Evolutionary conservation across 805 yeast genomes (phyloP), one percentile per base, ranked within the genome.

Genomic region (Kodamaea jinghongensis): DNA sequence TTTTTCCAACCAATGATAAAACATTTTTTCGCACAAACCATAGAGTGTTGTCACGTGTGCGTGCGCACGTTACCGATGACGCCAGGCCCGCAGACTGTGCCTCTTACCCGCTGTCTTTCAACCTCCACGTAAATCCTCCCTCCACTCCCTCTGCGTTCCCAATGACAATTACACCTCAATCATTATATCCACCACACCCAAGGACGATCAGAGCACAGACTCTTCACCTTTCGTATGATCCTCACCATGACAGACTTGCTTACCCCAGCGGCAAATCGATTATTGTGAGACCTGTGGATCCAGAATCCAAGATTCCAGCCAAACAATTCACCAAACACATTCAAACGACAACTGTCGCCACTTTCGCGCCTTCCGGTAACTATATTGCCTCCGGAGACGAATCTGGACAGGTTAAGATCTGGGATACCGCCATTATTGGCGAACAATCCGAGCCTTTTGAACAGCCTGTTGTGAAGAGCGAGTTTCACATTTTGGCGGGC

Each of bases 341-440:
- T 26, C 68, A 70, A 29, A 64, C 76, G 15, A 87, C 95, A 28
- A 85, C 96, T 0, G 95, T 83, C 3, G 96, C 93, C 11, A 76
- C 78, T 34, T 88, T 93, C 60, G 72, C 96, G 1, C 96, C 98
- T 1, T 81, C 89, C 9, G 97, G 99, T 1, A 83, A 73, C 61
- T 91, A 86, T 62, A 68, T 91, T 22, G 96, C 96, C 1, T 83
- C 95, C 3, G 98, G 96, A 34, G 99, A 91, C 56, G 87, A 80
- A 50, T 64, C 82, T n/a, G 99, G 99, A 20, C 76, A 77, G 44
- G 95, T 91, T 31, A 83, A 85, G 49, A 79, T 93, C 32, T 91
- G 98, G 96, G 95, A 88, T 52, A 42, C 61, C 8, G 46, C 65
- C 5, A 47, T 63, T 9, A 75, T 72, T 16, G 73, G 75, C 13